phyloP scores from a whole-genome alignment of 129 eudicot genomes.

The Lactuca sativa region DNA sequence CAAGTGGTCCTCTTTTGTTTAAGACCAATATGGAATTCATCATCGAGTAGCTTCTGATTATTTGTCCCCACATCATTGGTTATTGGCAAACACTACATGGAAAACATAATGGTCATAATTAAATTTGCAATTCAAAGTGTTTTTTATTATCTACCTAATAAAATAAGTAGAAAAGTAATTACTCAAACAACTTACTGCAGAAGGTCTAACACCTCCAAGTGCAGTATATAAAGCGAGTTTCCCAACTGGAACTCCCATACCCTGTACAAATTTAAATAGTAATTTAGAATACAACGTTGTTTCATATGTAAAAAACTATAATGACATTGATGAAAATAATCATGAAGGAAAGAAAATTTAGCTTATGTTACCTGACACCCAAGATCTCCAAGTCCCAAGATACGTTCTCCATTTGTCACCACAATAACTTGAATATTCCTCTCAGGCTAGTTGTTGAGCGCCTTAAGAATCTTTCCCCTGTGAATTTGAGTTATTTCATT shows the following conservation, averaged over 20 bases:
- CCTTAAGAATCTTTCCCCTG: constrained; percentile 94
- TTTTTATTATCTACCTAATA: constrained; percentile 1
- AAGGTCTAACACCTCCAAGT: constrained; percentile 91
- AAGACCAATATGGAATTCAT: constrained; percentile 73
- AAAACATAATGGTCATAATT: constrained; percentile 17
- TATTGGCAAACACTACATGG: constrained; percentile 71
- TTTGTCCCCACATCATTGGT: constrained; percentile 94
- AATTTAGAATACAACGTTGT: neutral
- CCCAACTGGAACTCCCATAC: constrained; percentile 95
- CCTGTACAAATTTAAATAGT: constrained; percentile 40
- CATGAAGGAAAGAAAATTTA: neutral
- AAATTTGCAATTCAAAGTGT: neutral
- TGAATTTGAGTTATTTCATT: constrained; percentile 17
- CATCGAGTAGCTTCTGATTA: constrained; percentile 49
- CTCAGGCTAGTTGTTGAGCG: constrained; percentile 82
- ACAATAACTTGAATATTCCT: constrained; percentile 83
- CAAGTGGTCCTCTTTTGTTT: constrained; percentile 63
- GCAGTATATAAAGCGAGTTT: constrained; percentile 80
- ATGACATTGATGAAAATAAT: constrained; percentile 2
- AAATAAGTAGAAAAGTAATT: constrained; percentile 1
- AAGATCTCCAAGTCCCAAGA: constrained; percentile 90
- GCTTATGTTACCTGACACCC: constrained; percentile 70
- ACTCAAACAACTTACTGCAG: constrained; percentile 55
- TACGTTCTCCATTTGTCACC: constrained; percentile 20
- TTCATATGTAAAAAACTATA: neutral